Base-by-base conservation (phyloP, 192 early-diverging fungal genomes). In the Backusella macrospora region DNA sequence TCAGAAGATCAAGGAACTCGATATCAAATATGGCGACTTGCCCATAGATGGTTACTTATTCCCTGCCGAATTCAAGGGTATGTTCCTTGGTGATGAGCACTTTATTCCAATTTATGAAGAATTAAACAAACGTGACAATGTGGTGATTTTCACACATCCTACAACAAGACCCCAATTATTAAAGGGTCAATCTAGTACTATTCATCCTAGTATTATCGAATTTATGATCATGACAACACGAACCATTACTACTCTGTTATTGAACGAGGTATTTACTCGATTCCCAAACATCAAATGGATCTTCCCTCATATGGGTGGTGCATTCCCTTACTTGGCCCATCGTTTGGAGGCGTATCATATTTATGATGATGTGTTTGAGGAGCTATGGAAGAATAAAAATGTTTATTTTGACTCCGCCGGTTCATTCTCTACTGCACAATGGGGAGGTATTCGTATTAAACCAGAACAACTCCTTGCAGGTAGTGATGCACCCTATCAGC, bases 31-130 rank as follows among this genome's bases (percentile, higher is more conserved):
- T 59, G 52, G 52, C 12, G 52, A 59, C 26, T 21, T 59, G 10
- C 52, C 52, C 26, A n/a, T 59, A 3, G 52, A 59, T 23, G 52
- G 52, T 13, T 59, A 26, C 52, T 23, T 59, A 12, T 26, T 59
- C 21, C 52, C 52, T 59, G 52, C 52, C 12, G 52, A 59, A 26
- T 59, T 59, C 21, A 59, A 59, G 0, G 52, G 52, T 59, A 4
- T 59, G 8, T 59, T 26, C 4, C 21, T 59, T 26, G 52, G 52
- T 13, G 52, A 26, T 7, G 52, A 59, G 21, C 52, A 59, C 12
- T 59, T 59, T 59, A 59, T 59, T 10, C 52, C 52, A 6, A 59
- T 59, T 13, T 59, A 59, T 5, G 52, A 59, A 59, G 52, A 59
- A 21, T 59, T 59, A 59, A 59, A 59, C 52, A 59, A 59, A 12